Evolutionary conservation across 331 rosid genomes (phyloP).

Genomic region (Pyrus hybrid): DNA sequence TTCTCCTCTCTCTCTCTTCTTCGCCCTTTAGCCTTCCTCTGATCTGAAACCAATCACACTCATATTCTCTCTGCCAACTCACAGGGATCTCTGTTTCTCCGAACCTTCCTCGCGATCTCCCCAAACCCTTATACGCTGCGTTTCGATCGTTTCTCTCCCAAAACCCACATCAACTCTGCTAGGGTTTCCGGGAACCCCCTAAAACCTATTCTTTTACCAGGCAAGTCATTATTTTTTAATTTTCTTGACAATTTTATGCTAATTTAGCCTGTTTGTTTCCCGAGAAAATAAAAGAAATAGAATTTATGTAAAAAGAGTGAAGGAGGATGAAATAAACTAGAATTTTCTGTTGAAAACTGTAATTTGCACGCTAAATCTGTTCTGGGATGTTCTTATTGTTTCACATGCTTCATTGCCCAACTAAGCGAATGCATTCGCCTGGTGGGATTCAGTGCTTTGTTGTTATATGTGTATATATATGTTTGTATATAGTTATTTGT

Average conservation of each 20-base stretch:
- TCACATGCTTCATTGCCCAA: neutral
- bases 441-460: neutral
- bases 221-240: slow-evolving; percentile 19
- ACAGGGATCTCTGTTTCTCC: slow-evolving; percentile 23
- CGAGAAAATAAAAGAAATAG: neutral
- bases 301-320: neutral
- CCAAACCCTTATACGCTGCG: neutral
- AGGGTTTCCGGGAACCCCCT: slow-evolving; percentile 44
- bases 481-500: too few species aligned
- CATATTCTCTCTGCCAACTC: slow-evolving; percentile 12
- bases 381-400: neutral
- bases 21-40: slow-evolving; percentile 1
- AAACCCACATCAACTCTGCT: slow-evolving; percentile 21
- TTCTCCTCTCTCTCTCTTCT: neutral
- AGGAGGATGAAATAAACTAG: neutral
- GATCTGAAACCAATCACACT: slow-evolving; percentile 31
- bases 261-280: slow-evolving; percentile 15
- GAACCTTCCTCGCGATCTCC: slow-evolving; percentile 8
- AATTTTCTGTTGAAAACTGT: slow-evolving; percentile 10
- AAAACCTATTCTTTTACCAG: slow-evolving; percentile 7
- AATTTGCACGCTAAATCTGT: neutral
- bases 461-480: neutral
- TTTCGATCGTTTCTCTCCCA: slow-evolving; percentile 10
- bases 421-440: neutral
- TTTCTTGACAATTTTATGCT: neutral